Percentiles rank a stretch among this genome's conserved stretches.
Evolutionary conservation across 140 eudicot species (phyloP).

Genomic region (Anethum foeniculum): DNA sequence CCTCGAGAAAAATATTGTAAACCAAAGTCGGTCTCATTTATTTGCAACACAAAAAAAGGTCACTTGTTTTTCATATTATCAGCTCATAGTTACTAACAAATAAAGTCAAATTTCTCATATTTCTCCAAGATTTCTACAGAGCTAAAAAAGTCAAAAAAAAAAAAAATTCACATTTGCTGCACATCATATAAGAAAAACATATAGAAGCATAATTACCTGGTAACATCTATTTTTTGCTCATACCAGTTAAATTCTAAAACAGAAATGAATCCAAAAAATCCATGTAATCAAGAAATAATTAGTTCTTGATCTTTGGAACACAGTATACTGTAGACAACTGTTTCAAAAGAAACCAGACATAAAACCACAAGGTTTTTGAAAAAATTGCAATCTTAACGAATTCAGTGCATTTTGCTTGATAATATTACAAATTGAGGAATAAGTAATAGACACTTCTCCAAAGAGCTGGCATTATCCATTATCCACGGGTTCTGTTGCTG

Average conservation of each 20-base stretch:
- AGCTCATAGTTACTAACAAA: not conserved
- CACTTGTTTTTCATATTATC: no score
- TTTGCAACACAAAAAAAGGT: no score
- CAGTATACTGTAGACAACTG: not conserved
- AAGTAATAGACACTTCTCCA: conserved; percentile 3
- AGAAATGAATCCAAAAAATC: not conserved
- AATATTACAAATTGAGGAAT: not conserved
- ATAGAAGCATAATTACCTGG: not conserved
- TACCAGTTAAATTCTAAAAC: not conserved
- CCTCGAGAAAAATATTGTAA: no score
- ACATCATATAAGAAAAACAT: not conserved
- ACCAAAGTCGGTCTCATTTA: no score
- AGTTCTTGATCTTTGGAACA: not conserved
- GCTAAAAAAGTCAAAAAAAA: not conserved
- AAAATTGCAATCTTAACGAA: not conserved
- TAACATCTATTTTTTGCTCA: not conserved
- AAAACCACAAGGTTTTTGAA: not conserved
- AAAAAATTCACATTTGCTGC: not conserved
- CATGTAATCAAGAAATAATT: conserved; percentile 1
- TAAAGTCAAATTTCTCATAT: not conserved
- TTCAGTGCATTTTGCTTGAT: not conserved
- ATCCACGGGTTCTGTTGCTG: conserved; percentile 72
- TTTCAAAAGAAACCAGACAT: not conserved
- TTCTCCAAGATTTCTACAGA: not conserved
- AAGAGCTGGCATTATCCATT: conserved; percentile 13